A percentile compares a stretch with the other conserved stretches of the same genome.
phyloP scores from a whole-genome alignment of 208 protist genomes.

The Trypanosoma brucei region DNA sequence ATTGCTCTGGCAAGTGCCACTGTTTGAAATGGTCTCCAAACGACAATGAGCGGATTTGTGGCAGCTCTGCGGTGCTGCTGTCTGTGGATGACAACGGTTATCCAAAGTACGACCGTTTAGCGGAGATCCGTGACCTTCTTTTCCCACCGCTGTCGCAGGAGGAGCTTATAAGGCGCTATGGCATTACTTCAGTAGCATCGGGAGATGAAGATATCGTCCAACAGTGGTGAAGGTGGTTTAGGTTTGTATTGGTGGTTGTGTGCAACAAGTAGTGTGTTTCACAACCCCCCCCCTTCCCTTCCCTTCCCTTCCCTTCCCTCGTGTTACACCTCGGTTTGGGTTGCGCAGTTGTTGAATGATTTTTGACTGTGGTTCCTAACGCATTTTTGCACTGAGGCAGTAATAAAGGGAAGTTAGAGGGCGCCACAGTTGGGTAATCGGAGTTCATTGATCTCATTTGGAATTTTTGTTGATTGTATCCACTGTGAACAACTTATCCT shows the following conservation, averaged over 20 bases:
- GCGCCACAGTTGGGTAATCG: too few relatives aligned
- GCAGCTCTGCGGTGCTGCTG: constrained; percentile 6
- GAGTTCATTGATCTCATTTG: too few relatives aligned
- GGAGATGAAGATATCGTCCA: constrained; percentile 5
- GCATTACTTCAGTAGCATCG: constrained; percentile 19
- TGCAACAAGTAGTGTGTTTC: too few relatives aligned
- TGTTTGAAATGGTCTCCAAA: constrained; percentile 48
- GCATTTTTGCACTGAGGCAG: too few relatives aligned
- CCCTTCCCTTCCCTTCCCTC: too few relatives aligned
- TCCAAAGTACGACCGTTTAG: constrained; percentile 61
- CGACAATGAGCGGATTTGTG: constrained; percentile 6
- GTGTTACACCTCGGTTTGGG: too few relatives aligned
- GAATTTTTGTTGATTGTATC: background rate
- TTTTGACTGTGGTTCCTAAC: too few relatives aligned
- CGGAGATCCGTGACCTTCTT: constrained; percentile 41
- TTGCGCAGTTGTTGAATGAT: too few relatives aligned
- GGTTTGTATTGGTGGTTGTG: background rate
- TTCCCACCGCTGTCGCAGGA: constrained; percentile 67
- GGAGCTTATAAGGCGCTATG: constrained; percentile 77
- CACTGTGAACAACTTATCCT: too few relatives aligned
- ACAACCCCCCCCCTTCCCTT: too few relatives aligned
- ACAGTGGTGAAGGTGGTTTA: background rate
- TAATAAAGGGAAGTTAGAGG: too few relatives aligned
- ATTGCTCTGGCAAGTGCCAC: constrained; percentile 74
- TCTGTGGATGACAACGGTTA: constrained; percentile 33